phyloP scores from a whole-genome alignment of 2,329 filamentous ascomycete genomes.

The Stromatinia cepivora region DNA sequence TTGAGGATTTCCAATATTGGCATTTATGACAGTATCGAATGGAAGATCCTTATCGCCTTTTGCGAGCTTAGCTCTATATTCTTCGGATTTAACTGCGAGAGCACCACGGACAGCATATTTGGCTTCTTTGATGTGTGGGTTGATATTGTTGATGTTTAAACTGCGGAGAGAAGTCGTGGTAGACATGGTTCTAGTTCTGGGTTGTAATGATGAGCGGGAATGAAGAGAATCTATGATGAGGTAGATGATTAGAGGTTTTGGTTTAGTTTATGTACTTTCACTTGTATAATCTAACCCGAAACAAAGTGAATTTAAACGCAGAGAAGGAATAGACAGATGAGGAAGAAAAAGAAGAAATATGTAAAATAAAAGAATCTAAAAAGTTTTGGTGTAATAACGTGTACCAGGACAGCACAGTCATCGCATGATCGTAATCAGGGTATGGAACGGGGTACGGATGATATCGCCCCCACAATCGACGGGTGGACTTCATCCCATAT shows the following conservation, averaged over 20 bases:
- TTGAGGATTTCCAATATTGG: conserved; percentile 98
- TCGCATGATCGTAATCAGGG: conserved; percentile 14
- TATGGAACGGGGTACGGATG: neutral
- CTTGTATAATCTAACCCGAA: neutral
- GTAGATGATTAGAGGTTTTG: conserved; percentile 11
- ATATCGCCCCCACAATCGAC: neutral
- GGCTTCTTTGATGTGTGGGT: conserved; percentile 80
- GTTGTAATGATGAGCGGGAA: neutral
- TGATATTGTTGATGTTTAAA: conserved; percentile 85
- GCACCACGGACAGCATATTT: conserved; percentile 97
- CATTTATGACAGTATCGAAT: conserved; percentile 88
- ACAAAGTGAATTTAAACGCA: neutral
- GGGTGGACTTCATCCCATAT: neutral
- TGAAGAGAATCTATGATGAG: conserved; percentile 9
- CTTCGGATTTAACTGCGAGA: conserved; percentile 88
- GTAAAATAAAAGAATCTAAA: neutral
- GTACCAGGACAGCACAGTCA: conserved; percentile 1
- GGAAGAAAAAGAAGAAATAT: neutral
- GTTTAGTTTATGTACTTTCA: conserved; percentile 13
- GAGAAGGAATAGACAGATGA: neutral
- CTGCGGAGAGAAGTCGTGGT: conserved; percentile 46
- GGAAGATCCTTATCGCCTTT: conserved; percentile 62
- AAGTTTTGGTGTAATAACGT: neutral
- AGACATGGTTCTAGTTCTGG: conserved; percentile 38
- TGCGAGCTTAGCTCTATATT: conserved; percentile 74